phyloP scores from a whole-genome alignment of 169 alveolate species.

The Cryptosporidium viatorum region DNA sequence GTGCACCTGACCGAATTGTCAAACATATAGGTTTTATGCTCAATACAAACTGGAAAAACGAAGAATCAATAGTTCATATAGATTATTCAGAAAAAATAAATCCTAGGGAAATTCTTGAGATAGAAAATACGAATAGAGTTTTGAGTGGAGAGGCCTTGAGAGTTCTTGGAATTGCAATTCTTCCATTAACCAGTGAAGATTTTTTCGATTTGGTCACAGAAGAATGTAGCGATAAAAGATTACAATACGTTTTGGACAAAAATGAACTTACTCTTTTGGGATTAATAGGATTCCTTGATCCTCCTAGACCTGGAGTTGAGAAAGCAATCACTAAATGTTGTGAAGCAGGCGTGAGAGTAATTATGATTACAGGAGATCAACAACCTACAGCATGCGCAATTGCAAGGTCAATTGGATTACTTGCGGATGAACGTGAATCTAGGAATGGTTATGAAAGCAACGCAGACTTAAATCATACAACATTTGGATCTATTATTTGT shows the following conservation, averaged over 20 bases:
- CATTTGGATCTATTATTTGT: slow-evolving; percentile 79
- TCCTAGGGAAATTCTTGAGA: slow-evolving; percentile 44
- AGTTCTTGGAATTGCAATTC: slow-evolving; percentile 87
- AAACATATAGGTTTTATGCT: slow-evolving; percentile 52
- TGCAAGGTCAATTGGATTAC: slow-evolving; percentile 90
- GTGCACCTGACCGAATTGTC: slow-evolving; percentile 89
- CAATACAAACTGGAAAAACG: slow-evolving; percentile 23
- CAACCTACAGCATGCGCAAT: slow-evolving; percentile 96
- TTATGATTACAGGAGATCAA: slow-evolving; percentile 99
- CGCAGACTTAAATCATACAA: slow-evolving; percentile 7
- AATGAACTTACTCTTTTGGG: slow-evolving; percentile 83
- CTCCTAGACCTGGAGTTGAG: slow-evolving; percentile 97
- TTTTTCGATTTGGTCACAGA: slow-evolving; percentile 76
- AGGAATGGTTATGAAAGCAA: background rate
- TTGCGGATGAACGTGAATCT: slow-evolving; percentile 70
- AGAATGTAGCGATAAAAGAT: slow-evolving; percentile 87
- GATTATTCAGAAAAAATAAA: slow-evolving; percentile 23
- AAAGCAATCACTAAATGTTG: slow-evolving; percentile 94
- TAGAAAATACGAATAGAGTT: slow-evolving; percentile 77
- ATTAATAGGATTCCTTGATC: slow-evolving; percentile 92
- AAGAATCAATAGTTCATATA: slow-evolving; percentile 11
- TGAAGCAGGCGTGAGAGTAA: slow-evolving; percentile 97
- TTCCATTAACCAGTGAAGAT: slow-evolving; percentile 85
- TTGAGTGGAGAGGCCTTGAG: slow-evolving; percentile 86
- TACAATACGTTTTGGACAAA: slow-evolving; percentile 77